Conservation (phyloP, 345 rosid species). For the Eucalyptus viminalis region DNA sequence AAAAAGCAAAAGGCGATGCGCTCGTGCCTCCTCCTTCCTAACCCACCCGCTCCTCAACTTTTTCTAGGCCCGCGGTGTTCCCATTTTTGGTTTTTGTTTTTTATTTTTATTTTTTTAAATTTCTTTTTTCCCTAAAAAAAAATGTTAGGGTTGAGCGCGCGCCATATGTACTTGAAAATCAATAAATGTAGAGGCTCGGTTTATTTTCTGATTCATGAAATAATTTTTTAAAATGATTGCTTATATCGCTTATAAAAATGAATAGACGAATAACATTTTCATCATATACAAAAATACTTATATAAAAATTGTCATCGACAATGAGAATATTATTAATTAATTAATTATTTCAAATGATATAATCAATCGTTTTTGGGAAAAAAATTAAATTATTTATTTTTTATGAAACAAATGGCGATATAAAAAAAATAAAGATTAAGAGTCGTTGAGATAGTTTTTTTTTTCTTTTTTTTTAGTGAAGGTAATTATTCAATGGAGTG, state of each 20-base stretch:
- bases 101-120: too few species aligned
- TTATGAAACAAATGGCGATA: fast-evolving
- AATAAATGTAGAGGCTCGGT: not conserved
- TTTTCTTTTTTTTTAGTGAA: not conserved
- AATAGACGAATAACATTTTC: not conserved
- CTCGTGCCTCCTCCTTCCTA: not conserved
- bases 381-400: too few species aligned
- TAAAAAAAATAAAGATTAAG: not conserved
- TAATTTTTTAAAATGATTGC: fast-evolving
- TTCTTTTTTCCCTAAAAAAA: too few species aligned
- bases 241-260: fast-evolving
- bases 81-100: not conserved
- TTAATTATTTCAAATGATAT: not conserved
- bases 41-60: not conserved
- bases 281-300: too few species aligned
- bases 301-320: too few species aligned
- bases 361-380: fast-evolving
- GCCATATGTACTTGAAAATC: not conserved
- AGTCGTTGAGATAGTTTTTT: fast-evolving
- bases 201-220: not conserved
- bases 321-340: not conserved
- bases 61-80: not conserved
- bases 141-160: not conserved
- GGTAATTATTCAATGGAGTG: not conserved
- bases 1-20: not conserved